Evolutionary conservation across 2,329 filamentous ascomycete species (phyloP).

Genomic region (Aspergillus unguis): DNA sequence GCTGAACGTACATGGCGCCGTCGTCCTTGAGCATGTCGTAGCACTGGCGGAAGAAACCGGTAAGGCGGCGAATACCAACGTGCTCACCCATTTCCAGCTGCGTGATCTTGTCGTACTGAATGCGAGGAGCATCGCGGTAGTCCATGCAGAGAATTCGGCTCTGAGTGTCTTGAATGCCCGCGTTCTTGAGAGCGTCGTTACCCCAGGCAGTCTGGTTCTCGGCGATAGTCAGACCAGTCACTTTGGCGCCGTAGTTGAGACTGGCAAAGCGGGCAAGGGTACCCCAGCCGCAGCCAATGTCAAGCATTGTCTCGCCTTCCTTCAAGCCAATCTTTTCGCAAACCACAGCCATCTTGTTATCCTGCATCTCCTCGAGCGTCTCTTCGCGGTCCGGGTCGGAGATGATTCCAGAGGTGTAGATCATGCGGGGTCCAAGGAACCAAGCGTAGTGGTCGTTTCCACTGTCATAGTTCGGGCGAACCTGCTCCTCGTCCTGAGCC

Average conservation of each 20-base stretch:
- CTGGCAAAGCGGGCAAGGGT: slow-evolving; percentile 91
- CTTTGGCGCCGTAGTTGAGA: slow-evolving; percentile 81
- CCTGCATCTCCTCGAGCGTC: slow-evolving; percentile 88
- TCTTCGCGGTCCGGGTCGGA: slow-evolving; percentile 84
- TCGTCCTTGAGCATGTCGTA: slow-evolving; percentile 96
- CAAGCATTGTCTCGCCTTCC: slow-evolving; percentile 77
- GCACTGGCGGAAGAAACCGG: slow-evolving; percentile 76
- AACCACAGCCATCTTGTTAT: slow-evolving; percentile 93
- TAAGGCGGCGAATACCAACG: slow-evolving; percentile 88
- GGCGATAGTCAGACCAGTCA: slow-evolving; percentile 87
- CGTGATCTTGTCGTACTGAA: slow-evolving; percentile 89
- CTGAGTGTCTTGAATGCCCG: slow-evolving; percentile 79
- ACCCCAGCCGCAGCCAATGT: slow-evolving; percentile 98
- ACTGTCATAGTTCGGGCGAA: slow-evolving; percentile 94
- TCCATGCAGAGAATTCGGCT: slow-evolving; percentile 93
- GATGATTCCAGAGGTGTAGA: slow-evolving; percentile 95
- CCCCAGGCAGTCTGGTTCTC: slow-evolving; percentile 97
- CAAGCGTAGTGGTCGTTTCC: slow-evolving; percentile 98
- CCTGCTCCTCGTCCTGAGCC: slow-evolving; percentile 95
- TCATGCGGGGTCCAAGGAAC: slow-evolving; percentile 98
- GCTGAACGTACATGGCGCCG: slow-evolving; percentile 92
- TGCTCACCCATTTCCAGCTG: slow-evolving; percentile 99
- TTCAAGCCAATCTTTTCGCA: slow-evolving; percentile 92
- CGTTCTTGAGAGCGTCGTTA: slow-evolving; percentile 80
- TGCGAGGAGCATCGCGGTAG: slow-evolving; percentile 87